Evolutionary conservation across 2,329 filamentous ascomycete genomes (phyloP).

Genomic region (Beauveria sp.): DNA sequence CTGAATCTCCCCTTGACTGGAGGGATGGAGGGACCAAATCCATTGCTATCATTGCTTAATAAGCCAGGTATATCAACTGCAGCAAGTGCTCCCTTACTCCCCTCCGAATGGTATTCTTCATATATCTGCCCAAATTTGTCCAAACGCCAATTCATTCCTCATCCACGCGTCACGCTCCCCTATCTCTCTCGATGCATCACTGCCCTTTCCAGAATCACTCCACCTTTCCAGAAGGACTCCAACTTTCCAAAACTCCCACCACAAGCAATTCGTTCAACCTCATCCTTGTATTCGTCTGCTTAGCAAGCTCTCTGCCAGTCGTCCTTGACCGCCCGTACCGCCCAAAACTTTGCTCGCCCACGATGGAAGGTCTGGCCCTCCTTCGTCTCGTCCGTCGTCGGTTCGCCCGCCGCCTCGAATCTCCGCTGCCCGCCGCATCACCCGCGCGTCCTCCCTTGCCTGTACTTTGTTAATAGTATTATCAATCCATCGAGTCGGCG

Average conservation of each 20-base stretch:
- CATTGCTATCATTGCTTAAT: not conserved
- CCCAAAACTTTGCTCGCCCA: constrained; percentile 25
- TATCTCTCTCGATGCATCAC: not conserved
- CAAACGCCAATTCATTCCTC: constrained; percentile 1
- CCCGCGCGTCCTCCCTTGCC: constrained; percentile 23
- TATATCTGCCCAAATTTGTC: not conserved
- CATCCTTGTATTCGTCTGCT: not conserved
- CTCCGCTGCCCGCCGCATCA: constrained; percentile 26
- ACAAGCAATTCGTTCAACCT: not conserved
- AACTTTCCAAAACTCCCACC: not conserved
- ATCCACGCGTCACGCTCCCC: not conserved
- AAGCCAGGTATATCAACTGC: not conserved
- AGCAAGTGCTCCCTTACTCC: not conserved
- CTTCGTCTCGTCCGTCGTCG: not conserved
- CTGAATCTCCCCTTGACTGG: too few species aligned
- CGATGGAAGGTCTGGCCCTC: constrained; percentile 19
- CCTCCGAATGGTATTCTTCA: not conserved
- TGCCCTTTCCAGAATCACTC: not conserved
- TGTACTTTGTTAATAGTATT: constrained; percentile 9
- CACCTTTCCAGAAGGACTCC: too few species aligned
- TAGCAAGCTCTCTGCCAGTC: constrained; percentile 1
- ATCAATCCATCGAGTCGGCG: constrained; percentile 11
- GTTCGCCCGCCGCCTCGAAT: constrained; percentile 15
- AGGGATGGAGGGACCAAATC: not conserved
- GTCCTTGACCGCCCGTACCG: not conserved